Percentiles rank a stretch among this genome's conserved stretches.
phyloP scores from a whole-genome alignment of 2,329 filamentous ascomycete species.

The Metarhizium sp. region DNA sequence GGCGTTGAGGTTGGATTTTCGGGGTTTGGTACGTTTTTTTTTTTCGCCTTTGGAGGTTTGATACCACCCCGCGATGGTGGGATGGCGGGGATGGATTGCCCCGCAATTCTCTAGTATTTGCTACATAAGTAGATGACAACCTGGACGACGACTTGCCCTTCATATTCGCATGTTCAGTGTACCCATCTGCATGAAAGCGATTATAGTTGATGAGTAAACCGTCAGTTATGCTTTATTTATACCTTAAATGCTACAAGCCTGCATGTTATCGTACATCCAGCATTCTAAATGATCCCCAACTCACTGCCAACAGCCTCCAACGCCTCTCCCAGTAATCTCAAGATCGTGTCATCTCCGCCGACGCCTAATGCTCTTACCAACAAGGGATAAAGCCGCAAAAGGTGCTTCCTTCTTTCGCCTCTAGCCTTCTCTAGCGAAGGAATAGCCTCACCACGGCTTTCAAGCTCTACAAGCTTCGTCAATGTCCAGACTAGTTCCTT shows the following conservation, averaged over 20 bases:
- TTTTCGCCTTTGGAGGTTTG: slow-evolving; percentile 5
- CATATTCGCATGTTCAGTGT: too few relatives aligned
- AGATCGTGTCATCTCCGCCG: slow-evolving; percentile 50
- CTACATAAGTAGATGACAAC: too few relatives aligned
- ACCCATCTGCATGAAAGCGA: too few relatives aligned
- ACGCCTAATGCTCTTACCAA: slow-evolving; percentile 52
- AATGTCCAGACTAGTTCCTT: slow-evolving; percentile 70
- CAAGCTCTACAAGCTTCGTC: slow-evolving; percentile 53
- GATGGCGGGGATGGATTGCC: background rate
- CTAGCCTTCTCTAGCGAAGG: slow-evolving; percentile 41
- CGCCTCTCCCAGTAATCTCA: slow-evolving; percentile 47
- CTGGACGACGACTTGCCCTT: too few relatives aligned
- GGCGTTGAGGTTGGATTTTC: too few relatives aligned
- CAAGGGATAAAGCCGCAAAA: slow-evolving; percentile 73
- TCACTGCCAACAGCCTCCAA: slow-evolving; percentile 54
- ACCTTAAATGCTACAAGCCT: background rate
- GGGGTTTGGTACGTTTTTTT: background rate
- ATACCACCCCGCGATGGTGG: slow-evolving; percentile 13
- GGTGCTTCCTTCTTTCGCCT: slow-evolving; percentile 58
- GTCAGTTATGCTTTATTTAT: background rate
- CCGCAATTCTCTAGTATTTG: background rate
- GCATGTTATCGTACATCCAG: background rate
- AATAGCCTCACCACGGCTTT: slow-evolving; percentile 62
- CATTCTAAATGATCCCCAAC: slow-evolving; percentile 14
- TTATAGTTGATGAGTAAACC: too few relatives aligned